Evolutionary conservation across 2,329 filamentous ascomycete genomes (phyloP), one percentile per base, ranked within the genome.

Genomic region (Reticulascus tulasneorum): DNA sequence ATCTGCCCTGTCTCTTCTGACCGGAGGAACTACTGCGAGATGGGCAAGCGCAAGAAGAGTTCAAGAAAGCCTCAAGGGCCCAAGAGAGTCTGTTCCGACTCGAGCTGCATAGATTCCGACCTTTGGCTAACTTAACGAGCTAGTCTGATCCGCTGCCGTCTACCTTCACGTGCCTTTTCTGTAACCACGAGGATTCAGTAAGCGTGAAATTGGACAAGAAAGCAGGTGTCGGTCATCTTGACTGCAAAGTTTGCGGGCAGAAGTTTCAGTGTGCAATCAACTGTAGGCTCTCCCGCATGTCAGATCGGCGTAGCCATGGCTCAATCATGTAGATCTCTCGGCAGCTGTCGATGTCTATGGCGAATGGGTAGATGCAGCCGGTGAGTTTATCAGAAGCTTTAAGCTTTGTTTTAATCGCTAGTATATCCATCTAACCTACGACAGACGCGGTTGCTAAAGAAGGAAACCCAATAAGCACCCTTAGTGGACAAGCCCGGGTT

Each of bases 11-110:
- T n/a, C n/a, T n/a, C n/a, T n/a, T n/a, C n/a, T n/a, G n/a, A n/a
- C n/a, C n/a, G n/a, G n/a, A n/a, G n/a, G n/a, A n/a, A n/a, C n/a
- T n/a, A n/a, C n/a, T n/a, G 36, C 48, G 56, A 32, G 29, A 73
- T 88, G 91, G 91, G 91, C 45, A 96, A 96, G 74, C 86, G 91
- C 62, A 96, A 94, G 76, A 94, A 93, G 75, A 85, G 85, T 18
- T 84, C 88, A 35, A 77, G 80, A 56, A 89, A 89, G 69, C 86
- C 86, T 12, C 75, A 81, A 59, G 86, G 83, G 45, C 82, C 86
- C 18, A 93, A 86, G 66, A 94, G 82, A 82, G 87, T 87, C 67
- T 48, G 59, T 46, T 30, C 17, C 17, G 9, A 17, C 15, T 21
- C 12, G 18, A 11, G 12, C 22, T 23, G 10, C 15, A 19, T 13